Conservation (phyloP, 768 basidiomycete genomes). For the Pleurotus giganteus region DNA sequence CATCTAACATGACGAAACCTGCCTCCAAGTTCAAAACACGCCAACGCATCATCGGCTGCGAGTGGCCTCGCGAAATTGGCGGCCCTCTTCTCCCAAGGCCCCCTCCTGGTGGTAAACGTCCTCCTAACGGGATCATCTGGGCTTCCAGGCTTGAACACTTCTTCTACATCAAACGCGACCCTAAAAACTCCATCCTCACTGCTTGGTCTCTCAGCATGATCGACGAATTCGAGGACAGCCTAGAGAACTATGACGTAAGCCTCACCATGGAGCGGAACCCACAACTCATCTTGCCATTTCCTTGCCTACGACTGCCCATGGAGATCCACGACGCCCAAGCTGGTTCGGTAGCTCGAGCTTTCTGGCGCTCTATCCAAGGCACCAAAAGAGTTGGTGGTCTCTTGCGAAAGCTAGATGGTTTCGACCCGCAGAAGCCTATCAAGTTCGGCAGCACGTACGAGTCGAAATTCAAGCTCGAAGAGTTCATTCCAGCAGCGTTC, state of each 20-base stretch:
- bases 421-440: background rate
- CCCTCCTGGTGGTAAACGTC: too few species aligned
- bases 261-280: background rate
- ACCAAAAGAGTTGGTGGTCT: background rate
- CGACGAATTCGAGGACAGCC: background rate
- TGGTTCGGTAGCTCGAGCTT: background rate
- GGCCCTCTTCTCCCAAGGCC: too few species aligned
- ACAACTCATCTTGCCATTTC: background rate
- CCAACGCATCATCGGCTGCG: too few species aligned
- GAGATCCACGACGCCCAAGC: background rate
- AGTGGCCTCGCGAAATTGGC: too few species aligned
- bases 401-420: background rate
- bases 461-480: background rate
- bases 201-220: conserved; percentile 7
- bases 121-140: too few species aligned
- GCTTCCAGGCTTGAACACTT: too few species aligned
- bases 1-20: too few species aligned
- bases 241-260: background rate
- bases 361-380: background rate
- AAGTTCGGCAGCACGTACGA: background rate
- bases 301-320: background rate
- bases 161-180: too few species aligned
- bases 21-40: too few species aligned
- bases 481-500: background rate
- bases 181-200: too few species aligned